Percentiles rank a stretch among this genome's conserved stretches.
These are phyloP conservation scores for Hydnomerulius pinastri DNA, from an alignment of 768 basidiomycete species.

Conservation along the genomic window DNA sequence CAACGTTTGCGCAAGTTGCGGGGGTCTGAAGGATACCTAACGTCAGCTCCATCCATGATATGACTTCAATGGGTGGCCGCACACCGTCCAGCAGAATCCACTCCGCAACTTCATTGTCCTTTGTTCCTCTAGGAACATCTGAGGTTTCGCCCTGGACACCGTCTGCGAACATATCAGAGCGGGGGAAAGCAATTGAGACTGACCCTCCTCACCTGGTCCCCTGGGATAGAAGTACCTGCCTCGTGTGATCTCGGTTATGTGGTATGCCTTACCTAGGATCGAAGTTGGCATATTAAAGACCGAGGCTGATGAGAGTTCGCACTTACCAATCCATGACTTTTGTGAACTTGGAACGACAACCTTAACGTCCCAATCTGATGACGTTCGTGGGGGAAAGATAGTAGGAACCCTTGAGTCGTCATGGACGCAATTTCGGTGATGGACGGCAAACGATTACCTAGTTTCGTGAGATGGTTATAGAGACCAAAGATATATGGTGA, in stretches of 20 bases:
- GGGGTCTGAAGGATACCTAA: slow-evolving; percentile 62
- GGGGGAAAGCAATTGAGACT: not conserved
- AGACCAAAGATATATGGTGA: slow-evolving; percentile 79
- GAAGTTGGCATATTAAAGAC: not conserved
- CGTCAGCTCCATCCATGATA: slow-evolving; percentile 6
- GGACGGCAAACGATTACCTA: slow-evolving; percentile 45
- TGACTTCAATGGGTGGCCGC: slow-evolving; percentile 25
- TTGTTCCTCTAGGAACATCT: slow-evolving; percentile 59
- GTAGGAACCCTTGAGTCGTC: slow-evolving; percentile 7
- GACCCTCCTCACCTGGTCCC: slow-evolving; percentile 44
- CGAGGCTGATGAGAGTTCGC: not conserved
- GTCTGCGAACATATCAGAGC: slow-evolving; percentile 15
- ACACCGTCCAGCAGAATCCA: slow-evolving; percentile 93
- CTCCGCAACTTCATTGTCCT: slow-evolving; percentile 77
- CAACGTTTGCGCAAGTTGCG: slow-evolving; percentile 90
- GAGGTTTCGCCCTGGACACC: slow-evolving; percentile 75
- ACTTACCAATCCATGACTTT: slow-evolving; percentile 85
- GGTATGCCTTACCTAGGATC: slow-evolving; percentile 71
- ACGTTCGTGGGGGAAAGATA: not conserved
- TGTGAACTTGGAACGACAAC: slow-evolving; percentile 81
- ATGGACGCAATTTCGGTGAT: slow-evolving; percentile 1
- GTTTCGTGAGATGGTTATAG: slow-evolving; percentile 58
- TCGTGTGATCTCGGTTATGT: slow-evolving; percentile 69
- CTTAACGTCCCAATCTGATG: slow-evolving; percentile 72
- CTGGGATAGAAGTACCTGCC: slow-evolving; percentile 80